Evolutionary conservation across 1,284 basidiomycete genomes (phyloP).

Genomic region (Leccinum fuscescens): DNA sequence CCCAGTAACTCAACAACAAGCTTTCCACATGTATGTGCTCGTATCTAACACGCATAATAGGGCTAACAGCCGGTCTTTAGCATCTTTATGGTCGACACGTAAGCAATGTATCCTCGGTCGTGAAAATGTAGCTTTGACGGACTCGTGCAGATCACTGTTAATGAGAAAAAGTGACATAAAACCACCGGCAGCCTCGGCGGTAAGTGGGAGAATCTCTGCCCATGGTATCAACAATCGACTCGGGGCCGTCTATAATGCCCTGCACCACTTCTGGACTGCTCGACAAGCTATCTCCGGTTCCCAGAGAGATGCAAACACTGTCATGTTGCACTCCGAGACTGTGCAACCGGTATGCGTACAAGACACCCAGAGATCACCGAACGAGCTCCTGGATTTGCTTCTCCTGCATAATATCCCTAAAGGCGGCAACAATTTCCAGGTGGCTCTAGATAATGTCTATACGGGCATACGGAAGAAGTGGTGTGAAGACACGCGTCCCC

Average conservation of each 20-base stretch:
- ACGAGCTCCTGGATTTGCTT: slow-evolving; percentile 43
- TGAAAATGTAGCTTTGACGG: not conserved
- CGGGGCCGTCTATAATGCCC: slow-evolving; percentile 53
- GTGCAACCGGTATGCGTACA: slow-evolving; percentile 37
- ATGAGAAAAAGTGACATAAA: slow-evolving; percentile 43
- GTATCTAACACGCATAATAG: not conserved
- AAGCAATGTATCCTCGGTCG: not conserved
- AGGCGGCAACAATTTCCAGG: slow-evolving; percentile 48
- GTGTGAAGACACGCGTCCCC: slow-evolving; percentile 54
- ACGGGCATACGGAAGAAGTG: slow-evolving; percentile 38
- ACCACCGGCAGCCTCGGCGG: slow-evolving; percentile 43
- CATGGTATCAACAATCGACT: slow-evolving; percentile 43
- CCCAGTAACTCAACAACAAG: slow-evolving; percentile 47
- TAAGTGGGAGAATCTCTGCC: slow-evolving; percentile 17
- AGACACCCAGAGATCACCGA: slow-evolving; percentile 45
- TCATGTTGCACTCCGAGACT: slow-evolving; percentile 46
- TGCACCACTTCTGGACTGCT: slow-evolving; percentile 52
- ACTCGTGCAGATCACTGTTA: slow-evolving; percentile 44
- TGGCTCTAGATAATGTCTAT: slow-evolving; percentile 41
- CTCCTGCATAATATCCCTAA: slow-evolving; percentile 28
- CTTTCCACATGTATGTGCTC: slow-evolving; percentile 56
- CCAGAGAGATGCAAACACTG: slow-evolving; percentile 54
- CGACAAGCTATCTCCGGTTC: slow-evolving; percentile 37
- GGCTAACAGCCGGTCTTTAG: slow-evolving; percentile 29
- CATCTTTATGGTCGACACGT: slow-evolving; percentile 54